A percentile compares a stretch with the other conserved stretches of the same genome.
phyloP scores from a whole-genome alignment of 768 basidiomycete genomes.

The Auricularia heimuer region DNA sequence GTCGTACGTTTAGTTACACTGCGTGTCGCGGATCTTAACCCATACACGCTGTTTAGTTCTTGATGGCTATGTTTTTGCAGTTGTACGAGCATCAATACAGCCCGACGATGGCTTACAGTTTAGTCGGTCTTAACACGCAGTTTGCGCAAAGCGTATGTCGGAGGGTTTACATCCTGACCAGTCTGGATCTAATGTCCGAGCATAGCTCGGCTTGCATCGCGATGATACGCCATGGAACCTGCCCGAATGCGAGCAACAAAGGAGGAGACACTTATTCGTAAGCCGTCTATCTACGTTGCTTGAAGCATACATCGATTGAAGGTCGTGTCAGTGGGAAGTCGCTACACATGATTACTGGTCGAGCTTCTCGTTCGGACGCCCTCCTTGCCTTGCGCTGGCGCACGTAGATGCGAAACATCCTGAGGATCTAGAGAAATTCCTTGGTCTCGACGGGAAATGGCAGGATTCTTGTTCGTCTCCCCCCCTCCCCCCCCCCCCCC shows the following conservation, averaged over 20 bases:
- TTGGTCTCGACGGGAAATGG: constrained; percentile 32
- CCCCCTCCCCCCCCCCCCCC: fast-evolving
- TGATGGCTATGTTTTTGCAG: neutral
- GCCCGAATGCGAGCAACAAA: neutral
- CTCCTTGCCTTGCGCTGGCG: constrained; percentile 53
- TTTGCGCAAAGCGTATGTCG: neutral
- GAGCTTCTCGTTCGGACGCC: constrained; percentile 38
- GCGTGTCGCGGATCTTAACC: neutral
- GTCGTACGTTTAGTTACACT: neutral
- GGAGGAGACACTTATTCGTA: neutral
- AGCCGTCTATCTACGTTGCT: neutral
- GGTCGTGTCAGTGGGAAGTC: neutral
- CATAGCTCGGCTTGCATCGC: neutral
- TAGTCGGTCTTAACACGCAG: neutral
- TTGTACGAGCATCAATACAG: neutral
- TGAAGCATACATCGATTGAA: too few relatives aligned
- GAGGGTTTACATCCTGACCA: neutral
- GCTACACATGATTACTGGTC: neutral
- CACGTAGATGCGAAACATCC: constrained; percentile 57
- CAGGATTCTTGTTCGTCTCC: constrained; percentile 33
- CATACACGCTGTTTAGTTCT: neutral
- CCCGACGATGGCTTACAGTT: neutral
- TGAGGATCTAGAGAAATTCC: constrained; percentile 14
- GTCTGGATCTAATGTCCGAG: neutral
- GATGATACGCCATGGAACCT: neutral